Conservation (phyloP, 495 filamentous ascomycete genomes). For the Hyaloscypha bicolor region DNA sequence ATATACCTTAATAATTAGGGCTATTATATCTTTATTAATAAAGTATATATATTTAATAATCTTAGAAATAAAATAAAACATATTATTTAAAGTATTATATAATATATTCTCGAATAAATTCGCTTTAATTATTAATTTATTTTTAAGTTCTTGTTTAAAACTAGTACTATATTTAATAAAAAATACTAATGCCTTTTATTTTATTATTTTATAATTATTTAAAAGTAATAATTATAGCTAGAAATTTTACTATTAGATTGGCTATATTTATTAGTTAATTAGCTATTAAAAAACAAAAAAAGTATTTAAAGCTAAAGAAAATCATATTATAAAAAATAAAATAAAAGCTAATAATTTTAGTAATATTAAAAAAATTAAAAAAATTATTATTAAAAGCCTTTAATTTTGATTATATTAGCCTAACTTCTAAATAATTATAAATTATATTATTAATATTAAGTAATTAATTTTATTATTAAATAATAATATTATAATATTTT, state of each 20-base stretch:
- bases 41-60: neutral
- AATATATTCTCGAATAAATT: neutral
- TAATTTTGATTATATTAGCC: neutral
- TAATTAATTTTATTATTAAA: neutral
- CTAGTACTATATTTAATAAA: neutral
- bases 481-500: neutral
- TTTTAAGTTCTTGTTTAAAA: neutral
- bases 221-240: constrained; percentile 1
- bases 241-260: neutral
- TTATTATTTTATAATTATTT: neutral
- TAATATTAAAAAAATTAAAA: neutral
- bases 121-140: neutral
- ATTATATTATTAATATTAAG: neutral
- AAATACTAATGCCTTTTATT: neutral
- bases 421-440: neutral
- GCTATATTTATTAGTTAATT: neutral
- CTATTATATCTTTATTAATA: neutral
- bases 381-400: too few species aligned
- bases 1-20: neutral
- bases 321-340: neutral
- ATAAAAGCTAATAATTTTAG: neutral
- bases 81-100: neutral
- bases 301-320: neutral
- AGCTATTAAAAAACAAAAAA: neutral
- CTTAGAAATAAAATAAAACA: neutral